Percentiles rank a stretch among this genome's conserved stretches.
Conservation (phyloP, 2,329 filamentous ascomycete species). For the Fusarium lateritium region DNA sequence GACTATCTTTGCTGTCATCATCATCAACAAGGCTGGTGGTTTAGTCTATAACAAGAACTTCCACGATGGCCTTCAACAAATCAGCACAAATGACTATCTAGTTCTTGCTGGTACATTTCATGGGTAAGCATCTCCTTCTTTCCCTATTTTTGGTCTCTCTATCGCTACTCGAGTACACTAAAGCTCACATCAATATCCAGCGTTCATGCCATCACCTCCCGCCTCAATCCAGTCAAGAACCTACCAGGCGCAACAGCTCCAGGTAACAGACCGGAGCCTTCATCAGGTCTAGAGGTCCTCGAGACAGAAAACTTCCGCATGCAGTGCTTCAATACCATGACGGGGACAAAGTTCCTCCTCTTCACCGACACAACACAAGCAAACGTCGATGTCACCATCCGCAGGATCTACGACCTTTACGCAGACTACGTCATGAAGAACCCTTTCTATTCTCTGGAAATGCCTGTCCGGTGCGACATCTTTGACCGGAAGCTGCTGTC, state of each 20-base stretch:
- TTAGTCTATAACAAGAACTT: constrained; percentile 97
- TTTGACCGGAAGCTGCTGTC: constrained; percentile 90
- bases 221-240: constrained; percentile 69
- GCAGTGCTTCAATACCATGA: constrained; percentile 95
- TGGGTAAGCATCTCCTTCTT: constrained; percentile 69
- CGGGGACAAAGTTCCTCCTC: constrained; percentile 94
- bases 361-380: constrained; percentile 92
- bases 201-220: constrained; percentile 78
- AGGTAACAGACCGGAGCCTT: constrained; percentile 70
- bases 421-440: constrained; percentile 99
- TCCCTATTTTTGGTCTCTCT: neutral
- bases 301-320: constrained; percentile 95
- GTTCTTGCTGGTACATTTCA: constrained; percentile 98
- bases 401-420: constrained; percentile 93
- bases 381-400: constrained; percentile 87
- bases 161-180: constrained; percentile 17
- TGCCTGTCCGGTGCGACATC: constrained; percentile 95
- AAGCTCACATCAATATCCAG: constrained; percentile 55
- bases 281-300: constrained; percentile 89
- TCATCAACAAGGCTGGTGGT: constrained; percentile 99
- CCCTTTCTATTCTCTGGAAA: constrained; percentile 97
- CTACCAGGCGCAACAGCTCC: constrained; percentile 55
- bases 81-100: constrained; percentile 96
- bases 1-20: constrained; percentile 94
- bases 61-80: constrained; percentile 86